Conservation (phyloP, 441 rosid genomes). For the Theobroma grandiflorum region DNA sequence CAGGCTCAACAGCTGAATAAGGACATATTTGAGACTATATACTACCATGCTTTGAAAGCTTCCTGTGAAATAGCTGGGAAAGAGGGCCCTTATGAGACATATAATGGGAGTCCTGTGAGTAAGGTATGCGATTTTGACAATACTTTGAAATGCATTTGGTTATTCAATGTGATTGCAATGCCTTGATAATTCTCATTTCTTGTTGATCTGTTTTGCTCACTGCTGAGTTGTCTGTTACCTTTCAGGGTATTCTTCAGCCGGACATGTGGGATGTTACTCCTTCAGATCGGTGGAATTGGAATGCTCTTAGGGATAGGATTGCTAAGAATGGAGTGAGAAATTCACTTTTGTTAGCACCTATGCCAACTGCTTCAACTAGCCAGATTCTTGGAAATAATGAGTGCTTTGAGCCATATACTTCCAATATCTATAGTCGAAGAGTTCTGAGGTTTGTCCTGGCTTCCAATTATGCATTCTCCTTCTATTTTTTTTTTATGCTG, state of each 20-base stretch:
- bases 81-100: conserved; percentile 84
- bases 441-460: conserved; percentile 68
- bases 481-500: neutral
- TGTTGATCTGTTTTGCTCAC: neutral
- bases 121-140: conserved; percentile 54
- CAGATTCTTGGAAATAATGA: conserved; percentile 96
- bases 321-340: conserved; percentile 78
- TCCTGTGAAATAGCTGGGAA: conserved; percentile 68
- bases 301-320: conserved; percentile 61
- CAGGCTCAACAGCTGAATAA: conserved; percentile 88
- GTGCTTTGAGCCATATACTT: conserved; percentile 94
- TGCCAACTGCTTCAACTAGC: conserved; percentile 98
- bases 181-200: neutral
- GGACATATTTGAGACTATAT: conserved; percentile 89
- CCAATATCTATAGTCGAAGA: conserved; percentile 88
- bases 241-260: conserved; percentile 86
- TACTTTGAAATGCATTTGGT: neutral
- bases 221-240: neutral
- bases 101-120: conserved; percentile 82
- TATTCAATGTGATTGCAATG: conserved; percentile 13
- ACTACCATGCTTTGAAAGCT: conserved; percentile 77
- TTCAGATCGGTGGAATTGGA: conserved; percentile 81
- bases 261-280: conserved; percentile 93
- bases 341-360: conserved; percentile 88
- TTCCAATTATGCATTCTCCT: conserved; percentile 19